phyloP scores from a whole-genome alignment of 2,329 filamentous ascomycete genomes.

The Claviceps pusilla region DNA sequence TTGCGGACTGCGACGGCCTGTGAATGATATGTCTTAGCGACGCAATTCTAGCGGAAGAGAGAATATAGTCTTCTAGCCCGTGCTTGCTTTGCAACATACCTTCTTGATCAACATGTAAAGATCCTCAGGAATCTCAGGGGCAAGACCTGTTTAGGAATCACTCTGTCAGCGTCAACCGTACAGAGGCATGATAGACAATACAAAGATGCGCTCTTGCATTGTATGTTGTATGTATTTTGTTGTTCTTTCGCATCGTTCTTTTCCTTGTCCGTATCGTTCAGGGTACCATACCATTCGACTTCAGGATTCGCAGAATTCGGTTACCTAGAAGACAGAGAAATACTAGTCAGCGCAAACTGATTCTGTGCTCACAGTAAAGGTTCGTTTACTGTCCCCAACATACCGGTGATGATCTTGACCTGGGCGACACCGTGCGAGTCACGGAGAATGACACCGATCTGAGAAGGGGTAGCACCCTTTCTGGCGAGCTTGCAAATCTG shows the following conservation, averaged over 20 bases:
- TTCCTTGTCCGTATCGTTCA: slow-evolving; percentile 11
- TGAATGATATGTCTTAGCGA: slow-evolving; percentile 11
- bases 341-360: not conserved
- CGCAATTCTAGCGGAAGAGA: not conserved
- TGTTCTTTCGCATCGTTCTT: slow-evolving; percentile 14
- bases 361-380: not conserved
- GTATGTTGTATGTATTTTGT: slow-evolving; percentile 14
- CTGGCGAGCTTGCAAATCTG: slow-evolving; percentile 98
- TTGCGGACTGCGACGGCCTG: slow-evolving; percentile 97
- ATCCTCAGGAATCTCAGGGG: slow-evolving; percentile 97
- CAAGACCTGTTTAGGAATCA: slow-evolving; percentile 81
- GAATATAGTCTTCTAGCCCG: not conserved
- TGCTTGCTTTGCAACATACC: slow-evolving; percentile 34
- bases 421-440: slow-evolving; percentile 97
- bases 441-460: slow-evolving; percentile 97
- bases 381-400: slow-evolving; percentile 18
- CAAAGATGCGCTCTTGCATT: slow-evolving; percentile 12
- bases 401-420: slow-evolving; percentile 95
- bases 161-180: slow-evolving; percentile 88
- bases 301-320: slow-evolving; percentile 99
- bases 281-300: slow-evolving; percentile 75
- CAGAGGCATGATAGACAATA: slow-evolving; percentile 53
- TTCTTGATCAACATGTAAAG: slow-evolving; percentile 99
- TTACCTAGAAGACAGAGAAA: slow-evolving; percentile 50
- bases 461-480: slow-evolving; percentile 96